Conservation (phyloP, 352 stramenopile genomes). For the Pythium volutum region DNA sequence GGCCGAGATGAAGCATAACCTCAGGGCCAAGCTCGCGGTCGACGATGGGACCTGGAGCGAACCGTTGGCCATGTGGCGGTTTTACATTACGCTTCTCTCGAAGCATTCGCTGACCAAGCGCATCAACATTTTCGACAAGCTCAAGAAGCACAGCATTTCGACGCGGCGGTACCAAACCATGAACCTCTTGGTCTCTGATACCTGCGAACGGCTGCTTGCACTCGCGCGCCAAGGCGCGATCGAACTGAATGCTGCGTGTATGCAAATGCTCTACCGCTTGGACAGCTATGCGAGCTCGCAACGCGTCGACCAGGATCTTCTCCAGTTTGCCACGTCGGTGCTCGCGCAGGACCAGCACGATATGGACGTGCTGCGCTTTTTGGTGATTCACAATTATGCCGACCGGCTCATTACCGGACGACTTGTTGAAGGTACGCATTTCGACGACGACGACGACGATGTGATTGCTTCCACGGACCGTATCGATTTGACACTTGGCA, state of each 20-base stretch:
- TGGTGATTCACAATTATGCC: slow-evolving; percentile 76
- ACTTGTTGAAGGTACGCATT: slow-evolving; percentile 21
- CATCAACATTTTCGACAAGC: slow-evolving; percentile 35
- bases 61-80: slow-evolving; percentile 64
- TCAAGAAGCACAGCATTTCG: slow-evolving; percentile 61
- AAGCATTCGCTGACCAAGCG: slow-evolving; percentile 42
- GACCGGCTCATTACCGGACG: slow-evolving; percentile 60
- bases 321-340: slow-evolving; percentile 44
- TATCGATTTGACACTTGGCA: slow-evolving; percentile 53
- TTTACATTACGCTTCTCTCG: slow-evolving; percentile 60
- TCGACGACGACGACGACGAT: slow-evolving; percentile 41
- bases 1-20: slow-evolving; percentile 72
- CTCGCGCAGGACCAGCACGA: slow-evolving; percentile 31
- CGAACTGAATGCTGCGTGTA: slow-evolving; percentile 37
- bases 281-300: slow-evolving; percentile 66
- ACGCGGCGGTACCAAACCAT: slow-evolving; percentile 67
- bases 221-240: slow-evolving; percentile 42
- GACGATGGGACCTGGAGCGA: slow-evolving; percentile 74
- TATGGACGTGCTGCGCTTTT: slow-evolving; percentile 54
- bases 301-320: slow-evolving; percentile 40
- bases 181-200: slow-evolving; percentile 76
- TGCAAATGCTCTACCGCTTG: slow-evolving; percentile 50
- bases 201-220: slow-evolving; percentile 59
- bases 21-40: slow-evolving; percentile 63
- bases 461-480: slow-evolving; percentile 40